Percentiles rank a stretch among this genome's conserved stretches.
phyloP scores from a whole-genome alignment of 2,329 filamentous ascomycete species.

The Xylaria sp. region DNA sequence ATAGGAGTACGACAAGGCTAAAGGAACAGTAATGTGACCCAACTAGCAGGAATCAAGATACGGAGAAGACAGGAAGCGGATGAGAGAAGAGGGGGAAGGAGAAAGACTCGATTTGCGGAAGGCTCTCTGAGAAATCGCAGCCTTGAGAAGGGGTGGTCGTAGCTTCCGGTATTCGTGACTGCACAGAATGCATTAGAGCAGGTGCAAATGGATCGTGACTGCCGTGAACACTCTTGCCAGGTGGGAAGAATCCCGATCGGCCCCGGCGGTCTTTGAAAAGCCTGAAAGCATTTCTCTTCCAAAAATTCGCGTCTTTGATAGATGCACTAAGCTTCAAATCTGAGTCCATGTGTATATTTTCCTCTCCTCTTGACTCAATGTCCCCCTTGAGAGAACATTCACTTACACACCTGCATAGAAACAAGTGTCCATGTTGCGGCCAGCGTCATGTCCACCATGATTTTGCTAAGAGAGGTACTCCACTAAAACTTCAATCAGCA shows the following conservation, averaged over 20 bases:
- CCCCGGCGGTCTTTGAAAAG: background rate
- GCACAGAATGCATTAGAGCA: background rate
- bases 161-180: background rate
- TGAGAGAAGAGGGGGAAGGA: background rate
- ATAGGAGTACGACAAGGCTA: background rate
- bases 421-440: no score
- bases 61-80: background rate
- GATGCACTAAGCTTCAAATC: no score
- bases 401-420: no score
- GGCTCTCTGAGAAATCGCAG: background rate
- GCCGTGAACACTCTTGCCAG: background rate
- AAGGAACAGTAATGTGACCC: background rate
- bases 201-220: background rate
- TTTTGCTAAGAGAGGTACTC: background rate
- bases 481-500: background rate
- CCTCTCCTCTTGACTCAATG: no score
- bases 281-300: no score
- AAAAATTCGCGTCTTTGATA: no score
- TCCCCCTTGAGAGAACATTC: no score
- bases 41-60: background rate
- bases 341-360: no score
- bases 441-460: no score
- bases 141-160: background rate
- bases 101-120: background rate
- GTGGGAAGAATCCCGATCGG: background rate